Percentiles rank a stretch among this genome's conserved stretches.
phyloP scores from a whole-genome alignment of 257 asterid genomes.

The Ilex asprella region DNA sequence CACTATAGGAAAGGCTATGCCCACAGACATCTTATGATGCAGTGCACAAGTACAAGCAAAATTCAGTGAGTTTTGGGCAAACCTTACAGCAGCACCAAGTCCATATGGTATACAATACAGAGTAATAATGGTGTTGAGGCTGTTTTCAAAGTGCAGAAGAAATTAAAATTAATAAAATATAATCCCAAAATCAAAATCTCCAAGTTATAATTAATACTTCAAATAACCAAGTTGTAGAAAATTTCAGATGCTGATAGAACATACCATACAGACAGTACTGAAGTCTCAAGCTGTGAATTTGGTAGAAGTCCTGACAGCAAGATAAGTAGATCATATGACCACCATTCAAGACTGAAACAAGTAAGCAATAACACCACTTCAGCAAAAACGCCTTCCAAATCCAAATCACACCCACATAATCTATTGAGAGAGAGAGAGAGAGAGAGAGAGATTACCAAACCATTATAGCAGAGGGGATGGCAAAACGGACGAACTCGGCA shows the following conservation, averaged over 20 bases:
- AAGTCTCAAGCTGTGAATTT: conserved; percentile 54
- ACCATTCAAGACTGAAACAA: conserved; percentile 44
- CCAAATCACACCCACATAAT: background rate
- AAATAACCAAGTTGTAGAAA: too few species aligned
- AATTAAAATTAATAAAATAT: background rate
- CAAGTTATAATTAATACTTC: too few species aligned
- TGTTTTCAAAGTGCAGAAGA: conserved; percentile 6
- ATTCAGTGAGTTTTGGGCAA: too few species aligned
- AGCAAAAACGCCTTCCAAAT: too few species aligned
- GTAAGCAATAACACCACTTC: too few species aligned
- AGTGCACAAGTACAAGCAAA: too few species aligned
- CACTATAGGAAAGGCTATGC: too few species aligned
- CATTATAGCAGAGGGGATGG: conserved; percentile 42
- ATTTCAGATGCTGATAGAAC: background rate
- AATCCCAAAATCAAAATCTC: too few species aligned
- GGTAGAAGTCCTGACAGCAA: conserved; percentile 55
- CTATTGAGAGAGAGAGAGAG: background rate
- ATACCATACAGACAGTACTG: conserved; percentile 53
- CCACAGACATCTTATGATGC: too few species aligned
- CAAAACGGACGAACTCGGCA: conserved; percentile 30
- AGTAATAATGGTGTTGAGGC: conserved; percentile 31
- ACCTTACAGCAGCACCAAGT: conserved; percentile 64
- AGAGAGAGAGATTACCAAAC: conserved; percentile 24
- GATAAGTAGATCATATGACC: conserved; percentile 43
- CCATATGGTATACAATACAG: conserved; percentile 48